Conservation (phyloP, 352 stramenopile genomes). For the Globisporangium paroecandrum region DNA sequence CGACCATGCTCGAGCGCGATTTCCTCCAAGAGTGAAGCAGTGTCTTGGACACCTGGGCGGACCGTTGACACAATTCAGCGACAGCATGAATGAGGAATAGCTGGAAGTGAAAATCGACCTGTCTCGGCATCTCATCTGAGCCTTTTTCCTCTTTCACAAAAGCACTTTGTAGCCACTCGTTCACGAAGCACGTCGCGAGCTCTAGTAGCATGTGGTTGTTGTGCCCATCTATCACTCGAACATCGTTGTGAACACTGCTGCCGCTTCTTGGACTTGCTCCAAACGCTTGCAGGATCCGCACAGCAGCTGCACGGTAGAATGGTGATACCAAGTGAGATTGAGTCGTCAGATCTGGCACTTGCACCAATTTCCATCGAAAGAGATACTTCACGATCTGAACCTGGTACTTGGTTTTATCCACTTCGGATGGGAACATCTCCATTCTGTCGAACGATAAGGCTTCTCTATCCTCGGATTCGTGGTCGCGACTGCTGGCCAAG, state of each 20-base stretch:
- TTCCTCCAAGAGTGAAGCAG: constrained; percentile 9
- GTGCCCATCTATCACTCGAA: neutral
- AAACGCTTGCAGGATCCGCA: neutral
- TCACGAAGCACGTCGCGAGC: constrained; percentile 8
- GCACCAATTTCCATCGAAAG: constrained; percentile 12
- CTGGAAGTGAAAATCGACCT: constrained; percentile 20
- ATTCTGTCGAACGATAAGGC: neutral
- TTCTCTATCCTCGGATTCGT: neutral
- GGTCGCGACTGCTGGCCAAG: too few relatives aligned
- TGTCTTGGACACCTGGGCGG: constrained; percentile 1
- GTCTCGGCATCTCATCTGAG: neutral
- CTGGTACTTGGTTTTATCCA: constrained; percentile 1
- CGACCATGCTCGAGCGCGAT: neutral
- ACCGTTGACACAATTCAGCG: constrained; percentile 13
- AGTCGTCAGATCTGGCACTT: neutral
- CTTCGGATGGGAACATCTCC: neutral
- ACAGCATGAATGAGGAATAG: constrained; percentile 26
- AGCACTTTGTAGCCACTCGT: constrained; percentile 3
- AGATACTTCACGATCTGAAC: constrained; percentile 9
- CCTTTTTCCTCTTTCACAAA: neutral
- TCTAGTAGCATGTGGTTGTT: neutral
- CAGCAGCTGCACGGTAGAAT: neutral
- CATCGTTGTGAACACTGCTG: neutral
- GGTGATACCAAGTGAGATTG: constrained; percentile 1
- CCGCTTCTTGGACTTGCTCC: neutral